Base-by-base conservation (phyloP, 2,329 filamentous ascomycete genomes). In the Pseudocercospora pini-densiflorae region DNA sequence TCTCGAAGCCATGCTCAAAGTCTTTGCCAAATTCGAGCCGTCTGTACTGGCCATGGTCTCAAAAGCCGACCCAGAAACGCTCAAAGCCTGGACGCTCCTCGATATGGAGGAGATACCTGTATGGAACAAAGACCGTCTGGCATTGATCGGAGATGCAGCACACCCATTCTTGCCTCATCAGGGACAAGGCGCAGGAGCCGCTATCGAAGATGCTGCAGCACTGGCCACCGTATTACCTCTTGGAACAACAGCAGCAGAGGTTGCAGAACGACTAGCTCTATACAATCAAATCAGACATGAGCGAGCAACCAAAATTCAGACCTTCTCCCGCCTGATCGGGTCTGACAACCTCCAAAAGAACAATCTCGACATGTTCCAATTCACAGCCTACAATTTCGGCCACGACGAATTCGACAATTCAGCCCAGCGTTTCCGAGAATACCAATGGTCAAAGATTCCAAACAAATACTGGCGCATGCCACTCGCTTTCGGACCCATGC, bases 181-280 rank as follows among this genome's bases (percentile, higher is more conserved):
- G 76, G 88, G 84, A 0, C 87, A 89, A 73, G 89, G 88, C 1
- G 89, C 84, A 8, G 88, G 79, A 0, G 81, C 86, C 64, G 89
- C 90, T 0, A 90, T 92, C 51, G 89, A 92, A 73, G 90, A 92
- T 68, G 89, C 85, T 0, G 86, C 85, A 0, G 83, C 88, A 0
- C 74, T 92, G 0, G 83, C 82, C 0, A 83, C 85, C 1, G 80
- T 92, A 6, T 78, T 92, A 0, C 83, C 84, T 0, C 68, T 70
- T 0, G 84, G 82, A 0, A 84, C 84, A 0, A 63, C 73, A 0
- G 67, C 74, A 0, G 75, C 79, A 0, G 84, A 88, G 0, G 78
- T 91, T 0, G 77, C 84, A 0, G 83, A 85, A 7, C 82, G 89
- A 0, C 77, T 92, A 7, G 80, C 81, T 61, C 78, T 91, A 0